phyloP scores from a whole-genome alignment of 768 basidiomycete genomes.

The Cystobasidium onofrii region DNA sequence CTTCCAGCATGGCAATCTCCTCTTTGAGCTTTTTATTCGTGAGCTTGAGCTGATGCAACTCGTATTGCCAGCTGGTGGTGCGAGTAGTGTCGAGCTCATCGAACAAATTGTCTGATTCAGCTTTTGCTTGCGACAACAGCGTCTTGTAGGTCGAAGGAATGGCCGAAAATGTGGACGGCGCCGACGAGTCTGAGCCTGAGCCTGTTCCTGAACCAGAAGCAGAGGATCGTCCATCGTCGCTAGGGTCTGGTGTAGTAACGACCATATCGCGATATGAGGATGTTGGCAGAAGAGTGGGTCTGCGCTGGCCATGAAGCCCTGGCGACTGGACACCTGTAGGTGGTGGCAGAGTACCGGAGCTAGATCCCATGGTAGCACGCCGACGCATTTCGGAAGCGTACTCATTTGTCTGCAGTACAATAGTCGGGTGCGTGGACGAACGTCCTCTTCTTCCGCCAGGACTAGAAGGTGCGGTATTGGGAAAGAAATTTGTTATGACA shows the following conservation, averaged over 20 bases:
- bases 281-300: neutral
- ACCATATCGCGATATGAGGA: constrained; percentile 11
- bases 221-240: neutral
- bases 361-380: neutral
- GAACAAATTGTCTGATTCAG: constrained; percentile 54
- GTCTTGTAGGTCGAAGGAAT: constrained; percentile 41
- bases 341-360: neutral
- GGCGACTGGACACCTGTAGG: constrained; percentile 4
- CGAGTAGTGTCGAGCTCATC: constrained; percentile 61
- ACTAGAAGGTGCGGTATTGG: constrained; percentile 23
- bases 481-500: constrained; percentile 45
- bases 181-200: constrained; percentile 23
- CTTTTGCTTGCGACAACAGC: constrained; percentile 9
- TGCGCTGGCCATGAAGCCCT: neutral
- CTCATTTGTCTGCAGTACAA: constrained; percentile 45
- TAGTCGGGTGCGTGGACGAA: constrained; percentile 32
- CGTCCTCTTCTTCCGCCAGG: neutral
- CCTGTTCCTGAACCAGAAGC: constrained; percentile 9
- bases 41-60: constrained; percentile 39
- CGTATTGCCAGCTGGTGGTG: constrained; percentile 76
- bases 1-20: constrained; percentile 36
- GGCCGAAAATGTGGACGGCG: constrained; percentile 26
- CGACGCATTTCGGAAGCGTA: constrained; percentile 27
- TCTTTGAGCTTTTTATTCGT: constrained; percentile 42
- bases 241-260: constrained; percentile 18